A percentile compares a stretch with the other conserved stretches of the same genome.
These are phyloP conservation scores for Mycena alexandri DNA, from an alignment of 768 basidiomycete genomes.

Conservation along the genomic window DNA sequence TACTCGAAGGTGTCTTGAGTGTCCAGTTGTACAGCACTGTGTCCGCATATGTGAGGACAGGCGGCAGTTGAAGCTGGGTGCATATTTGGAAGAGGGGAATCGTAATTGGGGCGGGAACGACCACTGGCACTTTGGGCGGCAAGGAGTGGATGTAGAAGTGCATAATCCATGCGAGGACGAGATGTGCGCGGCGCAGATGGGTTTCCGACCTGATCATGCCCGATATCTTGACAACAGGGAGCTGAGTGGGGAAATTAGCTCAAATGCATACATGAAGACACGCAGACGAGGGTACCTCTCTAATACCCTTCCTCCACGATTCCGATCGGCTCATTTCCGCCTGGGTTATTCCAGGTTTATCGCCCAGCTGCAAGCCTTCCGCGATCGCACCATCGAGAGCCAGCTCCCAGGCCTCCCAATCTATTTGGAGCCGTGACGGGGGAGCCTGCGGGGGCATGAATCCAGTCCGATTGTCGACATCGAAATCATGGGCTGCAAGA, in stretches of 20 bases:
- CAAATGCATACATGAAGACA: slow-evolving; percentile 18
- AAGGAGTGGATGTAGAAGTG: slow-evolving; percentile 85
- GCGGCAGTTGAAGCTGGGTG: slow-evolving; percentile 80
- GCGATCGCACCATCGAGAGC: slow-evolving; percentile 64
- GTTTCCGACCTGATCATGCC: slow-evolving; percentile 64
- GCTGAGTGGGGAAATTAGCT: slow-evolving; percentile 48
- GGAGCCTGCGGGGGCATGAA: slow-evolving; percentile 91
- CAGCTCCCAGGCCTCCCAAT: slow-evolving; percentile 83
- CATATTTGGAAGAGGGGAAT: slow-evolving; percentile 83
- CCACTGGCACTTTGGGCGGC: slow-evolving; percentile 61
- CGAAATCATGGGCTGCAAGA: slow-evolving; percentile 88
- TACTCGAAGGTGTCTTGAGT: slow-evolving; percentile 49
- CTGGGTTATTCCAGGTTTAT: slow-evolving; percentile 56
- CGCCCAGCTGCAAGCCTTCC: slow-evolving; percentile 69
- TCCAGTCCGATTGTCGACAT: slow-evolving; percentile 91
- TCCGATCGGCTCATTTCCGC: slow-evolving; percentile 57
- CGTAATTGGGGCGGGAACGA: slow-evolving; percentile 78
- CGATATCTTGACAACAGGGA: slow-evolving; percentile 64
- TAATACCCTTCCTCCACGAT: slow-evolving; percentile 66
- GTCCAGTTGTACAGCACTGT: slow-evolving; percentile 92
- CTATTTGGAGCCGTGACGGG: slow-evolving; percentile 65
- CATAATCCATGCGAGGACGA: slow-evolving; percentile 77
- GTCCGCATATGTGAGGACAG: slow-evolving; percentile 91
- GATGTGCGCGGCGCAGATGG: slow-evolving; percentile 77
- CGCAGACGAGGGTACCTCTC: slow-evolving; percentile 53